Conservation (phyloP, 2,329 filamentous ascomycete species). For the Colletotrichum sp. region DNA sequence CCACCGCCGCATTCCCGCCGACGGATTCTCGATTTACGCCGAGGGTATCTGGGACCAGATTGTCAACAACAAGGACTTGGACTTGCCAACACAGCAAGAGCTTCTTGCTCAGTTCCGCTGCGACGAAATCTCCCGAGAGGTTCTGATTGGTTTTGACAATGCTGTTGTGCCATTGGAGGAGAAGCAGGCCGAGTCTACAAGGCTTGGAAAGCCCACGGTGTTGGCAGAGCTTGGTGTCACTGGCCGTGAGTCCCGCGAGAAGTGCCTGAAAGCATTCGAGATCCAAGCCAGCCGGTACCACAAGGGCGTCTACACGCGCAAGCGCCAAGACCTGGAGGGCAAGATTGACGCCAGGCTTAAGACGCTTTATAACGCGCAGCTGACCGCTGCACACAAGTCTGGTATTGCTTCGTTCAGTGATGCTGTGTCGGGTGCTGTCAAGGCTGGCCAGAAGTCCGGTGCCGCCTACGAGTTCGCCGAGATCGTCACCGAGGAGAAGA, state of each 20-base stretch:
- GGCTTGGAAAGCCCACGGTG: conserved; percentile 74
- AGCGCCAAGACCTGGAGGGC: conserved; percentile 80
- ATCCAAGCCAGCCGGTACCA: conserved; percentile 92
- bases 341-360: conserved; percentile 92
- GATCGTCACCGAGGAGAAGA: conserved; percentile 86
- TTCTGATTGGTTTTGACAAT: conserved; percentile 81
- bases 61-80: conserved; percentile 97
- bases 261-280: conserved; percentile 84
- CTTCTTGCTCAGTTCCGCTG: conserved; percentile 96
- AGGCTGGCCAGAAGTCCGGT: conserved; percentile 90
- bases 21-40: conserved; percentile 94
- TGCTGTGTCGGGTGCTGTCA: conserved; percentile 85
- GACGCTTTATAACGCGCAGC: conserved; percentile 84
- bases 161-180: conserved; percentile 86
- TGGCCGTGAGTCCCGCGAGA: conserved; percentile 74
- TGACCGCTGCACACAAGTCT: conserved; percentile 86
- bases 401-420: conserved; percentile 86
- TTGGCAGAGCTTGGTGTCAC: conserved; percentile 75
- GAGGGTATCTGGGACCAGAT: conserved; percentile 98
- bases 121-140: conserved; percentile 93
- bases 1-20: conserved; percentile 92
- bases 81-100: conserved; percentile 96
- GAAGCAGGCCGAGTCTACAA: conserved; percentile 76
- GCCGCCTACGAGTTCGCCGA: conserved; percentile 93
- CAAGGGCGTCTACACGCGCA: conserved; percentile 90